Percentiles rank a stretch among this genome's conserved stretches.
These are phyloP conservation scores for Trichoderma pleuroti DNA, from an alignment of 2,329 filamentous ascomycete species.

Conservation along the genomic window DNA sequence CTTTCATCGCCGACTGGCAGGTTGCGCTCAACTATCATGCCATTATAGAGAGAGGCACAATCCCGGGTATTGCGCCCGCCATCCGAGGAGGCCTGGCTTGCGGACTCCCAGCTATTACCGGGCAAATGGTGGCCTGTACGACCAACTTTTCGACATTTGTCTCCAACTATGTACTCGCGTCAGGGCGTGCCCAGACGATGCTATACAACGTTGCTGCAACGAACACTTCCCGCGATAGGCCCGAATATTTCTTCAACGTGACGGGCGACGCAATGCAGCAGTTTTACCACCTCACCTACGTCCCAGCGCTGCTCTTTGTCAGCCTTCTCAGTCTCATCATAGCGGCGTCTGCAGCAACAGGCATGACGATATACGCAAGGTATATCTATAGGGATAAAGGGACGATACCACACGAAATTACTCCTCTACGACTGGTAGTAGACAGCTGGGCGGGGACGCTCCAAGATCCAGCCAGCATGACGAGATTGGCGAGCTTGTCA, in stretches of 20 bases:
- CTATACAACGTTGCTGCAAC: background rate
- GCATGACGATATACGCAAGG: background rate
- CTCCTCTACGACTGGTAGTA: background rate
- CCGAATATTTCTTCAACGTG: background rate
- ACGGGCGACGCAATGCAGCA: background rate
- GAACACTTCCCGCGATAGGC: background rate
- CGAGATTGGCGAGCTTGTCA: background rate
- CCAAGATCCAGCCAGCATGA: background rate
- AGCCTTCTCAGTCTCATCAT: background rate
- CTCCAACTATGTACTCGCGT: background rate
- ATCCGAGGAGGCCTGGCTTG: background rate
- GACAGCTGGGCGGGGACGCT: background rate
- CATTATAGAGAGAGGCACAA: background rate
- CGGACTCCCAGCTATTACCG: background rate
- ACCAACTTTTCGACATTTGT: background rate
- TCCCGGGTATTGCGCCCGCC: background rate
- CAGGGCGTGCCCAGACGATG: background rate
- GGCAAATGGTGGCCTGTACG: background rate
- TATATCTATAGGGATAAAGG: background rate
- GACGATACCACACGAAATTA: background rate
- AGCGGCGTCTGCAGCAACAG: background rate
- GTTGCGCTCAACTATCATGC: background rate
- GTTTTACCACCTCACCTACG: background rate
- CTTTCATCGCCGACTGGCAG: background rate
- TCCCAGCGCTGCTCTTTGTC: background rate